phyloP scores from a whole-genome alignment of 805 yeast genomes.

The Candida xyloterini region DNA sequence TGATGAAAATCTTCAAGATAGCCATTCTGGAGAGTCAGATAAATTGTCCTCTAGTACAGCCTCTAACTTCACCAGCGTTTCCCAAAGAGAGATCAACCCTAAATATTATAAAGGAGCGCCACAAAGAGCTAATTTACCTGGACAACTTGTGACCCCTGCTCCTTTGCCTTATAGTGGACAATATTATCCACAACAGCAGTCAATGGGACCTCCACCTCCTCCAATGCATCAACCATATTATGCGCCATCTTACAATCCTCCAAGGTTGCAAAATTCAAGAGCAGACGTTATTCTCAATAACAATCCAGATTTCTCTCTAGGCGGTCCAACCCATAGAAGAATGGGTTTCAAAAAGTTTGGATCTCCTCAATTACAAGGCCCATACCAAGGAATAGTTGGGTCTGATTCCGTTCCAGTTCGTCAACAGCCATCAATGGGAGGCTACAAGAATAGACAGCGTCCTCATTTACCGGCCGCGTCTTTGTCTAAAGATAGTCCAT shows the following conservation, averaged over 20 bases:
- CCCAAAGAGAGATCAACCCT: conserved; percentile 73
- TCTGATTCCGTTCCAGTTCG: conserved; percentile 20
- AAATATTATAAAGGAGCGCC: conserved; percentile 41
- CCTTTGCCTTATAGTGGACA: conserved; percentile 24
- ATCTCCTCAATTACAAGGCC: conserved; percentile 6
- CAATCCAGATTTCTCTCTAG: conserved; percentile 46
- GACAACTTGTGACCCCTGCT: conserved; percentile 12
- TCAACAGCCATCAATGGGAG: conserved; percentile 16
- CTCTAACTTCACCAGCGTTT: conserved; percentile 75
- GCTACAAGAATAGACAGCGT: conserved; percentile 27
- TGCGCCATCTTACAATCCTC: conserved; percentile 12
- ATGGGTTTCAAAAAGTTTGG: conserved; percentile 27
- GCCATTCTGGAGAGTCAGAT: conserved; percentile 7
- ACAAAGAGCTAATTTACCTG: conserved; percentile 24
- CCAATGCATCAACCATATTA: conserved; percentile 11
- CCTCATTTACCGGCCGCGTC: conserved; percentile 41
- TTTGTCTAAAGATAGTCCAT: conserved; percentile 41
- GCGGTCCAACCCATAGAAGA: conserved; percentile 15
- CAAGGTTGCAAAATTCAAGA: conserved; percentile 22
- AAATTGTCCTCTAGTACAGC: conserved; percentile 32
- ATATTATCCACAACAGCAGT: conserved; percentile 27
- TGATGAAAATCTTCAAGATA: conserved; percentile 5
- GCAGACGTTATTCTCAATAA: conserved; percentile 43
- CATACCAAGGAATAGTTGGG: conserved; percentile 12
- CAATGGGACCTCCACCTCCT: conserved; percentile 12